Percentiles rank a stretch among this genome's conserved stretches.
Conservation (phyloP, 2,329 filamentous ascomycete species). For the Penicillium sp. region DNA sequence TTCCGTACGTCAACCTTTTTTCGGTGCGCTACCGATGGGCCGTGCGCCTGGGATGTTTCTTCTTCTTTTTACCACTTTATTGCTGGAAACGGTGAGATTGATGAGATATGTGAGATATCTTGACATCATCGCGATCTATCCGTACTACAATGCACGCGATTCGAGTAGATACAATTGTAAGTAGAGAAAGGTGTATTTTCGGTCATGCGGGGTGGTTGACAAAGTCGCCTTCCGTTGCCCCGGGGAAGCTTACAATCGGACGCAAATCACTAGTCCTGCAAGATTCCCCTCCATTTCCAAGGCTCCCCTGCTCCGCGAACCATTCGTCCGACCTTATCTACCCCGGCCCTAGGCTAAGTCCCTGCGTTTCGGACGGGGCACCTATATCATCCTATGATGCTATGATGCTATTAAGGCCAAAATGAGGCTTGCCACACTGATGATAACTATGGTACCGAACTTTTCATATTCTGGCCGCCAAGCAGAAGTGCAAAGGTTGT, state of each 20-base stretch:
- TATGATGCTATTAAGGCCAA: background rate
- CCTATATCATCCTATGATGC: background rate
- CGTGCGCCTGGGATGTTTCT: background rate
- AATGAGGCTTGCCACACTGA: background rate
- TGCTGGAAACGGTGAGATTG: background rate
- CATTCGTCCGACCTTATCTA: slow-evolving; percentile 14
- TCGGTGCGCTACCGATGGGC: background rate
- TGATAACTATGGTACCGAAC: background rate
- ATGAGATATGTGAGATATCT: too few relatives aligned
- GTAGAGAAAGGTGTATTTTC: slow-evolving; percentile 15
- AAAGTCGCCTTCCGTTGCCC: slow-evolving; percentile 32
- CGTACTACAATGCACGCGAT: background rate
- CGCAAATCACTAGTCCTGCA: background rate
- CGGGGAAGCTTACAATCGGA: slow-evolving; percentile 26
- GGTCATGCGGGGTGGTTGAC: slow-evolving; percentile 32
- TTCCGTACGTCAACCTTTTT: background rate
- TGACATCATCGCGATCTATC: background rate
- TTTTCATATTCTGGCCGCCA: background rate
- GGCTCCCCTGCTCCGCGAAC: background rate
- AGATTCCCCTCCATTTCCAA: background rate
- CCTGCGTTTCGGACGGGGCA: slow-evolving; percentile 1
- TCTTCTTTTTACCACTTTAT: background rate
- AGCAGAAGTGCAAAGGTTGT: background rate
- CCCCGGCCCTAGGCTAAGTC: slow-evolving; percentile 1
- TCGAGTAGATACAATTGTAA: background rate